These are phyloP conservation scores for Dissoconium aciculare DNA, from an alignment of 2,329 filamentous ascomycete species.

Conservation along the genomic window DNA sequence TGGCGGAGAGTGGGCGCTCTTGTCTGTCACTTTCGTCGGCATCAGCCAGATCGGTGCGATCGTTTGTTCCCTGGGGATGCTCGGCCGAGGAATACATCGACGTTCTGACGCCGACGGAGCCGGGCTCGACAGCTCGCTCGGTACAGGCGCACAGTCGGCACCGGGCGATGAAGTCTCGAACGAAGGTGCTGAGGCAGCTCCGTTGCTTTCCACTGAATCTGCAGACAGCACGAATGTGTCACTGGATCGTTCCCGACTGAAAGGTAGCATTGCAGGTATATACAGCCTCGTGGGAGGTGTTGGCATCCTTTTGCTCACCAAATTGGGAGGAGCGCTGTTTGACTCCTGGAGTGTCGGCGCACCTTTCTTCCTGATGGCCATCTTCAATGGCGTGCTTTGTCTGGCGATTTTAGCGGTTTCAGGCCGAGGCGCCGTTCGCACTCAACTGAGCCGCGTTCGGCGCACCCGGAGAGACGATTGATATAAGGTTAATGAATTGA, in stretches of 20 bases:
- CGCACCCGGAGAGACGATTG: not conserved
- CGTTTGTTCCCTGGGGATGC: conserved; percentile 80
- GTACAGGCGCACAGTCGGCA: conserved; percentile 6
- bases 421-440: conserved; percentile 11
- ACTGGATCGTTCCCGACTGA: conserved; percentile 41
- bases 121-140: conserved; percentile 1
- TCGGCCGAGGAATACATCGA: conserved; percentile 57
- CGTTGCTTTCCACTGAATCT: conserved; percentile 12
- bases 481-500: conserved; percentile 1
- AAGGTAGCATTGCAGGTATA: conserved; percentile 86
- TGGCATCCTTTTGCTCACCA: conserved; percentile 81
- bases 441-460: no score
- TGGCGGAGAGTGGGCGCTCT: conserved; percentile 39
- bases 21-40: conserved; percentile 67
- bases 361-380: conserved; percentile 89
- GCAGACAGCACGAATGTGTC: not conserved
- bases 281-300: conserved; percentile 84
- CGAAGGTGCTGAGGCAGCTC: conserved; percentile 14
- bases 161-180: conserved; percentile 7
- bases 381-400: conserved; percentile 65
- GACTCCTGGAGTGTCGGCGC: conserved; percentile 58
- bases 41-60: conserved; percentile 93
- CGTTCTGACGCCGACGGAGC: conserved; percentile 6
- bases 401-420: conserved; percentile 24
- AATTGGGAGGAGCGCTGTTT: conserved; percentile 75